phyloP scores from a whole-genome alignment of 352 stramenopile species.

The Phytopythium mirpurense region DNA sequence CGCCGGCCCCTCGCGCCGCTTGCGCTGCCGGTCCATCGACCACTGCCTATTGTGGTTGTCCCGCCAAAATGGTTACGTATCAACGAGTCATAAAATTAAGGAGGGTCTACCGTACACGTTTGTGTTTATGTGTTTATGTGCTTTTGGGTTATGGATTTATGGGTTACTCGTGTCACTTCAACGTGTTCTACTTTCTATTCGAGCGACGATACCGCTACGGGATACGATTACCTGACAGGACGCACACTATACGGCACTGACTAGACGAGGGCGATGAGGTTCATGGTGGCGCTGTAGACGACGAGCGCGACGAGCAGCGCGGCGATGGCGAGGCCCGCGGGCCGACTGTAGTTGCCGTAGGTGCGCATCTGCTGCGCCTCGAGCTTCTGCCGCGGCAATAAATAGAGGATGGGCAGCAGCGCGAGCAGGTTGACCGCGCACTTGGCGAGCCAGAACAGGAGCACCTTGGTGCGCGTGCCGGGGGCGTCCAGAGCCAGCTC shows the following conservation, averaged over 20 bases:
- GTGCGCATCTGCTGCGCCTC: slow-evolving; percentile 59
- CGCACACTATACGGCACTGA: no score
- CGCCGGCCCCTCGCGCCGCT: not conserved
- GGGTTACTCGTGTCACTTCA: no score
- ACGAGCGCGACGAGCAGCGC: slow-evolving; percentile 39
- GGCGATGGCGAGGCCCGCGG: slow-evolving; percentile 29
- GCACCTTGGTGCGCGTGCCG: slow-evolving; percentile 26
- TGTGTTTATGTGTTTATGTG: not conserved
- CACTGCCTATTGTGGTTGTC: not conserved
- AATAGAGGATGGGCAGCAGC: slow-evolving; percentile 53
- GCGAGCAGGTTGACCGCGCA: slow-evolving; percentile 46
- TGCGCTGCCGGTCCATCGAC: not conserved
- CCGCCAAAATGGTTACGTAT: no score
- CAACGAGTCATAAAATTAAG: not conserved
- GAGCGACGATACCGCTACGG: no score
- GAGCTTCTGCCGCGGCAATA: slow-evolving; percentile 61
- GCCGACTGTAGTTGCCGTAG: slow-evolving; percentile 40
- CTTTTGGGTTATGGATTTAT: not conserved
- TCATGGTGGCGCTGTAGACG: slow-evolving; percentile 33
- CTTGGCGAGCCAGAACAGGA: slow-evolving; percentile 40
- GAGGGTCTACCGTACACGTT: no score
- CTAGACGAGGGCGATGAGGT: slow-evolving; percentile 25
- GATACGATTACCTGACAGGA: no score
- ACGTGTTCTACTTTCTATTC: no score
- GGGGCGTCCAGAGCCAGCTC: slow-evolving; percentile 25